phyloP scores from a whole-genome alignment of 83 land plant genomes.

The Thuja plicata region DNA sequence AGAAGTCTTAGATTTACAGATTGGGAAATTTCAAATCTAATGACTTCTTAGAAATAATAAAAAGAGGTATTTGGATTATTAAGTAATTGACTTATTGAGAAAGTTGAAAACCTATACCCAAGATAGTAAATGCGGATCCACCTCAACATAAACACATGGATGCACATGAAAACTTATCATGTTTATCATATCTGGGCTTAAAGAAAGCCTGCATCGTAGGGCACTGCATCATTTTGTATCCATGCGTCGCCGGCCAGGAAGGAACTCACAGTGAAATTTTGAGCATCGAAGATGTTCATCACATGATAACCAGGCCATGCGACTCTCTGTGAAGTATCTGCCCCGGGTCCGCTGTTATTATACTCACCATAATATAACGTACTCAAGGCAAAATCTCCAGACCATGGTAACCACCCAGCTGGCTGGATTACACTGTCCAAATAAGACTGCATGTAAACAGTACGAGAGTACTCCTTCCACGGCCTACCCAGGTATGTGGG shows the following conservation, averaged over 20 bases:
- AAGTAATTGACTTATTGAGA: too few species aligned
- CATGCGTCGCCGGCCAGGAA: background rate
- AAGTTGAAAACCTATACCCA: too few species aligned
- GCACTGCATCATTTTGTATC: background rate
- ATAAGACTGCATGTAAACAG: constrained; percentile 13
- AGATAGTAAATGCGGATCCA: too few species aligned
- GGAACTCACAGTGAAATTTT: background rate
- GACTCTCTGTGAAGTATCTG: background rate
- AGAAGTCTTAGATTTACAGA: too few species aligned
- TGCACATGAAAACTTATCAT: too few species aligned
- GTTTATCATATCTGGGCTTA: background rate
- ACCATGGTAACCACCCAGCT: constrained; percentile 1
- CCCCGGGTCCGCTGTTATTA: background rate
- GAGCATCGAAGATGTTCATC: background rate
- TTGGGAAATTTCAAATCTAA: too few species aligned
- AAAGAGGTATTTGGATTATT: too few species aligned
- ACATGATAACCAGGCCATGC: background rate
- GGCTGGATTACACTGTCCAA: background rate
- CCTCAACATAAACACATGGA: too few species aligned
- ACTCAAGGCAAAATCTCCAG: background rate
- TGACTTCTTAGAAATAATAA: too few species aligned
- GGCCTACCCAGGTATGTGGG: constrained; percentile 14
- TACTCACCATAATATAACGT: constrained; percentile 23
- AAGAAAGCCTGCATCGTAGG: background rate
- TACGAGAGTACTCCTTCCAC: constrained; percentile 4